Evolutionary conservation across 1,284 basidiomycete genomes (phyloP), one percentile per base, ranked within the genome.

Genomic region (Schizophyllum commune): DNA sequence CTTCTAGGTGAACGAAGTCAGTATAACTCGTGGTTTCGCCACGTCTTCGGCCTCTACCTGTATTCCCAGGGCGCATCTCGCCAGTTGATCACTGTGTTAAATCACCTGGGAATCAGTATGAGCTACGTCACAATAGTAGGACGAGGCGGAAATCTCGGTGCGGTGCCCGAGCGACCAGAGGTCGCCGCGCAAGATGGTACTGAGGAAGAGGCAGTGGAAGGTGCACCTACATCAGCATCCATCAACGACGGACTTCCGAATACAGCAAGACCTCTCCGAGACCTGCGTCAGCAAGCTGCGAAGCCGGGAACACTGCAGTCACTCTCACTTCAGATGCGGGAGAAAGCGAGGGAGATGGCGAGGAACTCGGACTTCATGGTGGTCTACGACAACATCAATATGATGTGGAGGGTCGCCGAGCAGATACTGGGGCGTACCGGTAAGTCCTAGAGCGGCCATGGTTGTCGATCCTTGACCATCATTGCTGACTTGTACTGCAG

Each of bases 41-140:
- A 68, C 5, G 55, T 74, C 19, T 57, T 72, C 17, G 69, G 65
- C 0, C 61, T 74, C 1, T 76, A 74, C 58, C 66, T 77, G 4
- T 74, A 72, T 58, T 70, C 69, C 0, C 68, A 67, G 0, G 73
- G 73, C 1, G 67, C 69, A 0, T 64, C 67, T 17, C 67, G 72
- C 1, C 74, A 75, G 61, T 60, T 60, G 0, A 69, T 74, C 19
- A 60, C 63, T n/a, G 68, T 74, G 2, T 47, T 73, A 13, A 65
- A 66, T 2, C 68, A 66, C 39, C 39, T 74, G 0, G 70, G 73
- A 0, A 52, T 71, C 0, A 63, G 61, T 3, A n/a, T n/a, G n/a
- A n/a, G n/a, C n/a, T n/a, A n/a, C n/a, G n/a, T n/a, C n/a, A n/a
- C n/a, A n/a, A n/a, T n/a, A n/a, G n/a, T n/a, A n/a, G n/a, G n/a